A percentile compares a stretch with the other conserved stretches of the same genome.
These are phyloP conservation scores for Aspergillus olivimuriae DNA, from an alignment of 495 filamentous ascomycete genomes.

Conservation along the genomic window DNA sequence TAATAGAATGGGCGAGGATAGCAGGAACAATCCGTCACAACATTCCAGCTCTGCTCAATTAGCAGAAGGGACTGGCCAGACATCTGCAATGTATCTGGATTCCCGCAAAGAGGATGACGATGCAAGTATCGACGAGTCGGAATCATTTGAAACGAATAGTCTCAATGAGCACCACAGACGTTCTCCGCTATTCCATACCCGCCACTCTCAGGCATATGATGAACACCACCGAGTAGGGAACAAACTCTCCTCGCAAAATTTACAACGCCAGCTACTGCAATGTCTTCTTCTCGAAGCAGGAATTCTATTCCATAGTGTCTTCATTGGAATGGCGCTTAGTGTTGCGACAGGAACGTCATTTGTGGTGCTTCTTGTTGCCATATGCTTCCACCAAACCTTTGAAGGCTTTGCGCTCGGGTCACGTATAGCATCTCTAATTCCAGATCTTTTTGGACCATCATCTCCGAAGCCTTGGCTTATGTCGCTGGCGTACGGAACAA, in stretches of 20 bases:
- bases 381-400: conserved; percentile 79
- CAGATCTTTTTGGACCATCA: conserved; percentile 43
- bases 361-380: conserved; percentile 72
- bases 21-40: conserved; percentile 4
- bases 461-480: conserved; percentile 80
- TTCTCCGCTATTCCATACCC: conserved; percentile 4
- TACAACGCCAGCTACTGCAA: conserved; percentile 62
- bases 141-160: conserved; percentile 13
- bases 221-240: conserved; percentile 12
- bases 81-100: too few species aligned
- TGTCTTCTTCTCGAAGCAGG: conserved; percentile 77
- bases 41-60: conserved; percentile 1
- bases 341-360: conserved; percentile 74
- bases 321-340: conserved; percentile 86
- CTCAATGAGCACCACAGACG: conserved; percentile 10
- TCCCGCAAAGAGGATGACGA: conserved; percentile 27
- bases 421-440: conserved; percentile 60
- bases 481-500: conserved; percentile 85
- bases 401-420: conserved; percentile 73
- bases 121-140: conserved; percentile 23
- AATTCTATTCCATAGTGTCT: conserved; percentile 81
- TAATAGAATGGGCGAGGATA: conserved; percentile 14
- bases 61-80: too few species aligned
- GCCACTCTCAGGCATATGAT: conserved; percentile 9
- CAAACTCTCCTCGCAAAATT: conserved; percentile 30